Conservation (phyloP, 1,139 yeast species). For the Pichia sp. region DNA sequence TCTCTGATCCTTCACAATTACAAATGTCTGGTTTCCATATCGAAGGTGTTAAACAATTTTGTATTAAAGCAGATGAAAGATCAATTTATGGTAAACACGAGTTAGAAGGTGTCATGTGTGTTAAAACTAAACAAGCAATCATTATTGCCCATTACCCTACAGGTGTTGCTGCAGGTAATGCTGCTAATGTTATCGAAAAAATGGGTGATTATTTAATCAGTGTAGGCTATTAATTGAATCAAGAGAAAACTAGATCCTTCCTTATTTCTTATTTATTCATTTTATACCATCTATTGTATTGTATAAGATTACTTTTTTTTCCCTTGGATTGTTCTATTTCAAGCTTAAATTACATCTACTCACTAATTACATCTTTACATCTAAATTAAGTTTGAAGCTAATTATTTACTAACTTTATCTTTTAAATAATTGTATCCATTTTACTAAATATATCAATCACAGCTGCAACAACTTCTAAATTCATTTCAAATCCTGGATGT, state of each 20-base stretch:
- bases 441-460: slow-evolving; percentile 58
- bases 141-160: slow-evolving; percentile 92
- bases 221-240: slow-evolving; percentile 68
- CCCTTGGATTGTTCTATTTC: too few species aligned
- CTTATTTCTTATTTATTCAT: neutral
- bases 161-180: slow-evolving; percentile 89
- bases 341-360: too few species aligned
- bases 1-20: slow-evolving; percentile 66
- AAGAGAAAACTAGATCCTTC: neutral
- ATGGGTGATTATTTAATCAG: slow-evolving; percentile 90
- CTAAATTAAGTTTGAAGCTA: neutral
- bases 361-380: neutral
- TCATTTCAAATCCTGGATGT: slow-evolving; percentile 54
- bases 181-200: slow-evolving; percentile 88
- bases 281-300: too few species aligned
- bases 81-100: slow-evolving; percentile 89
- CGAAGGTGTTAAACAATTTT: slow-evolving; percentile 79
- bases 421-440: slow-evolving; percentile 39
- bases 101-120: slow-evolving; percentile 82
- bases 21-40: slow-evolving; percentile 84
- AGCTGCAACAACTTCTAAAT: slow-evolving; percentile 86
- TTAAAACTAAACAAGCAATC: slow-evolving; percentile 89
- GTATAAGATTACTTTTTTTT: too few species aligned
- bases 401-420: too few species aligned
- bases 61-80: slow-evolving; percentile 85